Percentiles rank a stretch among this genome's conserved stretches.
Conservation (phyloP, 768 basidiomycete genomes). For the Paxillus ammoniavirescens region DNA sequence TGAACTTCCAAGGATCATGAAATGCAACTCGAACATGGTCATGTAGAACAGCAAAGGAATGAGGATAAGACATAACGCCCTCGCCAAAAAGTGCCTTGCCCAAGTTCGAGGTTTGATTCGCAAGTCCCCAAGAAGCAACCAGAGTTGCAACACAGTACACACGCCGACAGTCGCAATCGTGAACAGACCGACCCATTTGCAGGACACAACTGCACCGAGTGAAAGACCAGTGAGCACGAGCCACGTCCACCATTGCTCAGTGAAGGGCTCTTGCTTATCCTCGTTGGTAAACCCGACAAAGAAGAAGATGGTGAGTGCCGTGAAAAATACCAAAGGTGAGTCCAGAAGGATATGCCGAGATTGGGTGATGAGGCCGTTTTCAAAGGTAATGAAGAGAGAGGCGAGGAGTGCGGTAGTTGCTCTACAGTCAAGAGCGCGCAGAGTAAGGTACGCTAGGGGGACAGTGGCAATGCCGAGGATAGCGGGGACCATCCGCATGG, state of each 20-base stretch:
- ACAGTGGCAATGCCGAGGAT: slow-evolving; percentile 85
- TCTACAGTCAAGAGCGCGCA: slow-evolving; percentile 89
- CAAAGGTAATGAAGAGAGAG: slow-evolving; percentile 89
- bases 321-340: slow-evolving; percentile 98
- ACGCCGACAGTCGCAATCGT: slow-evolving; percentile 93
- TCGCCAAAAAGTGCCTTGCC: slow-evolving; percentile 81
- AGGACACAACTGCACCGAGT: slow-evolving; percentile 88
- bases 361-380: slow-evolving; percentile 94
- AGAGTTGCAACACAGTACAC: slow-evolving; percentile 82
- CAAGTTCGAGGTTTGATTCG: slow-evolving; percentile 74
- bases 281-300: slow-evolving; percentile 93
- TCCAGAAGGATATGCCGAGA: slow-evolving; percentile 97
- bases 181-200: slow-evolving; percentile 99
- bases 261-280: slow-evolving; percentile 82
- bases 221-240: slow-evolving; percentile 82
- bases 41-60: slow-evolving; percentile 91
- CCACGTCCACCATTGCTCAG: slow-evolving; percentile 90
- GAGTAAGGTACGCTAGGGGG: slow-evolving; percentile 88
- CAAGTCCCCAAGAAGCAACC: slow-evolving; percentile 86
- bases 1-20: slow-evolving; percentile 80
- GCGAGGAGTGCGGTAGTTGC: slow-evolving; percentile 91
- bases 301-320: slow-evolving; percentile 80
- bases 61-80: slow-evolving; percentile 86
- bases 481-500: slow-evolving; percentile 96
- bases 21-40: slow-evolving; percentile 96